Base-by-base conservation (phyloP, 2,329 filamentous ascomycete genomes). In the Monilinia vaccinii-corymbosi region DNA sequence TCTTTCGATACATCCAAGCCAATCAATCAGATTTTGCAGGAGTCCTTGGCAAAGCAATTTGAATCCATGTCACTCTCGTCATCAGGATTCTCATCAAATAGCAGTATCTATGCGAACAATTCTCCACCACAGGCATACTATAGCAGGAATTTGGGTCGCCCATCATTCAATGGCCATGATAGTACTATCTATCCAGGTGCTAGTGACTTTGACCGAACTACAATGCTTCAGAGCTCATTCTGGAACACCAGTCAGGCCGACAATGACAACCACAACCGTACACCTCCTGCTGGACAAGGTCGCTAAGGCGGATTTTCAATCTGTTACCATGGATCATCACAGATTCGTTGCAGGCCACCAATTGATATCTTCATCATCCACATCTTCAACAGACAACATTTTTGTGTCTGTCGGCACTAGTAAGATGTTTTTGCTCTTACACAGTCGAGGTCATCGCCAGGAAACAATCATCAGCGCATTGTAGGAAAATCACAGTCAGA, bases 91-190 rank as follows among this genome's bases (percentile, higher is more conserved):
- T 78, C 79, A 16, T 73, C 80, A 59, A 71, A 74, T 1, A 82
- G 79, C 67, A 81, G 78, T 63, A 65, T 83, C 25, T 80, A 79
- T 60, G 75, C 74, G 45, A 76, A 79, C 38, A 78, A 78, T 56
- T 60, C 57, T 5, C 61, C 67, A 28, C 61, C 57, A 57, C 60
- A 58, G 49, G 46, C 47, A 34, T 47, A 50, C 52, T 51, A 53
- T 21, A 50, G n/a, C 51, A 50, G 60, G 38, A 61, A 48, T 11
- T 58, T 51, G 16, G 55, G 55, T 47, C 47, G 18, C 32, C 10
- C 47, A 40, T 60, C 61, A 40, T 58, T 52, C 25, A 65, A 65
- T 61, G 64, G 61, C 4, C 25, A 69, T 32, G 66, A 67, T 40
- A 66, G 61, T 23, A 70, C 65, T 28, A 38, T 59, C 31, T 68